phyloP scores from a whole-genome alignment of 1,284 basidiomycete species.

The Xerocomus cyaneibrunnescens region DNA sequence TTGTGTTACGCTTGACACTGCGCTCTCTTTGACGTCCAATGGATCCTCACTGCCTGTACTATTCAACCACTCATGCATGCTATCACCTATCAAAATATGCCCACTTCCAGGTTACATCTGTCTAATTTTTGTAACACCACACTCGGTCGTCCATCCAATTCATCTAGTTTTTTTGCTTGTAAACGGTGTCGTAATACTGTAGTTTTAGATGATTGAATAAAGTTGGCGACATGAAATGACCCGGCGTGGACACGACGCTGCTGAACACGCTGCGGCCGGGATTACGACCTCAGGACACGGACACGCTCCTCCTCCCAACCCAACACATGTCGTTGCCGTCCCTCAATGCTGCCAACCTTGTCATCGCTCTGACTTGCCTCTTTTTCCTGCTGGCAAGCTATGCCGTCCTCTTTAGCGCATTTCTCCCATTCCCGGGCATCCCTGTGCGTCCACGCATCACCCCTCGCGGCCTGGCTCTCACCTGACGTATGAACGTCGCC shows the following conservation, averaged over 20 bases:
- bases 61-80: conserved; percentile 31
- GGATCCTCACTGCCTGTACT: conserved; percentile 29
- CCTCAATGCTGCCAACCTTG: conserved; percentile 46
- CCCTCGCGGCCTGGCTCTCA: neutral
- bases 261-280: conserved; percentile 26
- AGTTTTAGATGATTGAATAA: conserved; percentile 33
- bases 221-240: conserved; percentile 1
- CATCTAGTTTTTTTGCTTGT: conserved; percentile 16
- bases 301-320: conserved; percentile 14
- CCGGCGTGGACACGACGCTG: conserved; percentile 8
- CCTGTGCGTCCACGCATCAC: conserved; percentile 40
- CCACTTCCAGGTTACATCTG: conserved; percentile 18
- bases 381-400: conserved; percentile 63
- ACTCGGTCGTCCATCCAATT: conserved; percentile 17
- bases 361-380: conserved; percentile 46
- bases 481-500: conserved; percentile 19
- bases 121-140: conserved; percentile 38
- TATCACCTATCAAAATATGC: conserved; percentile 27
- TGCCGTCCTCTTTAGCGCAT: conserved; percentile 63
- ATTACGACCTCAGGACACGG: conserved; percentile 30
- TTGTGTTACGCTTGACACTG: conserved; percentile 16
- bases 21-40: conserved; percentile 20
- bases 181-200: conserved; percentile 23
- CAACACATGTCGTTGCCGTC: conserved; percentile 20
- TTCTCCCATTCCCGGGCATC: conserved; percentile 53